Base-by-base conservation (phyloP, 192 early-diverging fungal species). In the Coemansia javaensis region DNA sequence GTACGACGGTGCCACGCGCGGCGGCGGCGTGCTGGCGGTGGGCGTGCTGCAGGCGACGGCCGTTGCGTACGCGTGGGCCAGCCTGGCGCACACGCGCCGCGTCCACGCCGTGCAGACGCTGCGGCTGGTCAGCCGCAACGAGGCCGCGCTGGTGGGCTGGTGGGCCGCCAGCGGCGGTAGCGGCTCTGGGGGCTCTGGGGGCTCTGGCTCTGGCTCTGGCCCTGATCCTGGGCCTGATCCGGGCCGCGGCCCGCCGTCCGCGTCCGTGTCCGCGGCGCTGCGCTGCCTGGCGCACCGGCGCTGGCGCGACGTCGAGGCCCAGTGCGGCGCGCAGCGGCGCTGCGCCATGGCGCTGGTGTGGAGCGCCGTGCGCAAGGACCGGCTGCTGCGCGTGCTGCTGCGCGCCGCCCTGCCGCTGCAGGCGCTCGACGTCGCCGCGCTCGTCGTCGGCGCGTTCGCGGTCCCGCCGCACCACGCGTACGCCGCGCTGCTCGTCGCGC, bases 1-100 rank as follows among this genome's bases (percentile, higher is more conserved):
- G 1, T 71, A 71, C 23, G 67, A 71, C 40, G 67, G 67, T 2
- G 67, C 60, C 0, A 71, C 67, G 7, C 33, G 60, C 5, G 67
- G 67, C 39, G 67, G 67, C 39, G 67, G 67, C 5, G 56, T 71
- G 17, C 33, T 71, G 40, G 67, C 67, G 0, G 61, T 63, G 0
- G 60, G 41, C 23, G 67, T 59, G 3, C 24, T 71, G 36, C 59
- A 71, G 44, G 20, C 50, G 6, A 44, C 33, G 2, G 55, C 60
- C 6, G 38, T 55, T 6, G 41, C 44, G 12, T 71, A 71, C n/a
- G 56, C 60, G 0, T 50, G 60, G 4, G 67, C 67, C 21, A 45
- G 55, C 13, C 21, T 59, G 14, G 50, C 39, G 0, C 67, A 71
- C 20, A 71, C 67, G 7, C 60, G 56, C 0, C 50, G 52, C 4